Conservation (phyloP, 164 flowering plant species). For the Sedum album region DNA sequence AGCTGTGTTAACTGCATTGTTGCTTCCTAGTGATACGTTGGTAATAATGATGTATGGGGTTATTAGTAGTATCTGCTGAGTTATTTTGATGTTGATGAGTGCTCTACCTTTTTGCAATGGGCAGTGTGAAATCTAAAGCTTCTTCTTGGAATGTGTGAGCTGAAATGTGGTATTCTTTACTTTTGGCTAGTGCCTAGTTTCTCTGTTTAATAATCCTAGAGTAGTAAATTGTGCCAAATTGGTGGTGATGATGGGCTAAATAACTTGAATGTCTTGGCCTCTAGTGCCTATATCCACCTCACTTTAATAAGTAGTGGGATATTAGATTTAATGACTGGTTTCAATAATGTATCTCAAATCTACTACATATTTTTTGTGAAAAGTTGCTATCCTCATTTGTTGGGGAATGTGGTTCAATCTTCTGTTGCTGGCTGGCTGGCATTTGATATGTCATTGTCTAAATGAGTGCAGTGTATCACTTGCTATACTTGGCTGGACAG, state of each 20-base stretch:
- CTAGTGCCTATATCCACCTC: not conserved
- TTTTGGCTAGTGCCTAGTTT: not conserved
- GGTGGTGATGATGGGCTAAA: not conserved
- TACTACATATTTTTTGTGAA: not conserved
- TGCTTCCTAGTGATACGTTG: no score
- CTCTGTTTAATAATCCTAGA: not conserved
- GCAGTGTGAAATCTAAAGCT: not conserved
- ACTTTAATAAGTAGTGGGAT: not conserved
- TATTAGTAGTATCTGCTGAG: no score
- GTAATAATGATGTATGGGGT: not conserved
- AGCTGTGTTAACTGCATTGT: no score
- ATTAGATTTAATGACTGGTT: not conserved
- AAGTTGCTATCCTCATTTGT: not conserved
- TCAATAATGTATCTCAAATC: not conserved
- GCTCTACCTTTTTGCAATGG: not conserved
- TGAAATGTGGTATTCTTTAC: not conserved
- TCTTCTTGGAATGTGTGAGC: not conserved
- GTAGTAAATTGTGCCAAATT: not conserved
- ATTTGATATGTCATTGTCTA: not conserved
- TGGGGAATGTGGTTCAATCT: not conserved
- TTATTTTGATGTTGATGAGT: not conserved
- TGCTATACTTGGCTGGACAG: not conserved
- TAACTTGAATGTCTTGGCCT: not conserved
- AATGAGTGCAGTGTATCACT: not conserved
- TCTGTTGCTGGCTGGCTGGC: not conserved